Evolutionary conservation across 164 flowering plant species (phyloP), one percentile per base, ranked within the genome.

Genomic region (Umbilicus rupestris): DNA sequence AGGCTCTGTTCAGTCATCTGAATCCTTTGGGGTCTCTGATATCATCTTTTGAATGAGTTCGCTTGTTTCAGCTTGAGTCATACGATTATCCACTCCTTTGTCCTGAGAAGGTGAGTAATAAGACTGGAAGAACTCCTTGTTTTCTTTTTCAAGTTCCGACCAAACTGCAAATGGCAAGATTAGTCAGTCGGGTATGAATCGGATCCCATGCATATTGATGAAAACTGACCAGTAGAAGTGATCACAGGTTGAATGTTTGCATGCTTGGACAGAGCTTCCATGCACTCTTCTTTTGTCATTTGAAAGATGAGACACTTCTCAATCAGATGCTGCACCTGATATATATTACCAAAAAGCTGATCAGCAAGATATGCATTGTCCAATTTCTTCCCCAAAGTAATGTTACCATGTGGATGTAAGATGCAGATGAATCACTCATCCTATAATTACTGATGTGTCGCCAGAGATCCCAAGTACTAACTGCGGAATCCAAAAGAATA

Each of bases 61-160:
- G 65, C 74, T 79, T 14, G 83, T 83, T 74, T 84, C 85, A 42
- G 65, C 76, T 72, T 79, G 78, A 3, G 86, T 74, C 81, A 74
- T 71, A 26, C 73, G 66, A 39, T 85, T n/a, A 45, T n/a, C 85
- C 39, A 73, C 79, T 69, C 73, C 75, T 65, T 52, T 62, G 29
- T 24, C 24, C 58, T 72, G 74, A 33, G 75, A 73, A 46, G 73
- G 73, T 3, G 72, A 63, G 69, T 92, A 92, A 1, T 92, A 92
- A 1, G 81, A 84, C 66, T 87, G 87, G 55, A 92, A 92, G 84
- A 92, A 92, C 29, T 84, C 85, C 75, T 72, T 83, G 86, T 91
- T 91, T 79, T 86, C 97, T 73, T 91, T 91, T 87, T 86, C 94
- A 24, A 92, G 68, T 70, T 89, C 97, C 52, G 83, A 83, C 97